Conservation (phyloP, 257 asterid species). For the Primulina tabacum region DNA sequence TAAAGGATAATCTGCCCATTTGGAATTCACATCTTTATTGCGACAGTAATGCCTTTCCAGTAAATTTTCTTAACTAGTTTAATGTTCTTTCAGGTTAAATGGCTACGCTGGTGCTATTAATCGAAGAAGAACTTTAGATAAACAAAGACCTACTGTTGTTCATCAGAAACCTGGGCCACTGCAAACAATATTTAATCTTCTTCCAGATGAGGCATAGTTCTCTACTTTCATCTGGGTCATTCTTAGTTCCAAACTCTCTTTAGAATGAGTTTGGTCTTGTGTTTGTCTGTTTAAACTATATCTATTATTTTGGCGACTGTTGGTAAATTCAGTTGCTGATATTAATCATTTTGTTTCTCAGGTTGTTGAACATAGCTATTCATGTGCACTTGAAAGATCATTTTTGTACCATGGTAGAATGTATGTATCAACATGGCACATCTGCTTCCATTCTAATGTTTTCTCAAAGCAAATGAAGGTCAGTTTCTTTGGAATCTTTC, state of each 20-base stretch:
- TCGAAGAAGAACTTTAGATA: constrained; percentile 45
- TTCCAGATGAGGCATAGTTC: constrained; percentile 72
- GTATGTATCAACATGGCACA: constrained; percentile 79
- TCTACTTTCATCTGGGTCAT: constrained; percentile 19
- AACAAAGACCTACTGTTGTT: constrained; percentile 59
- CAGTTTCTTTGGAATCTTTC: constrained; percentile 23
- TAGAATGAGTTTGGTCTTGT: constrained; percentile 19
- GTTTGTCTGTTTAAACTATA: constrained; percentile 16
- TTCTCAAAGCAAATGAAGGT: constrained; percentile 96
- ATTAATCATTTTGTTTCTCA: constrained; percentile 33
- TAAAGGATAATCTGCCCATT: constrained; percentile 21
- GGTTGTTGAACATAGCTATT: constrained; percentile 89
- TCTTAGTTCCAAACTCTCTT: constrained; percentile 8
- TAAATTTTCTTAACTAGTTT: constrained; percentile 14
- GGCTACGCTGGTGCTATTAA: constrained; percentile 48
- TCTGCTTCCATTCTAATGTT: constrained; percentile 92
- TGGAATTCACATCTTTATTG: constrained; percentile 10
- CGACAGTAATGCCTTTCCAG: constrained; percentile 9
- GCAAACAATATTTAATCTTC: constrained; percentile 77
- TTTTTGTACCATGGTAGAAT: constrained; percentile 90
- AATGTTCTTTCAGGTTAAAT: constrained; percentile 47
- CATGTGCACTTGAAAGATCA: constrained; percentile 95
- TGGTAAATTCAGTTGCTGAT: constrained; percentile 24
- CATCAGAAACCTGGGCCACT: constrained; percentile 86
- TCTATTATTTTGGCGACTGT: constrained; percentile 8